Evolutionary conservation across 2,329 filamentous ascomycete species (phyloP).

Genomic region (Monosporascus sp.): DNA sequence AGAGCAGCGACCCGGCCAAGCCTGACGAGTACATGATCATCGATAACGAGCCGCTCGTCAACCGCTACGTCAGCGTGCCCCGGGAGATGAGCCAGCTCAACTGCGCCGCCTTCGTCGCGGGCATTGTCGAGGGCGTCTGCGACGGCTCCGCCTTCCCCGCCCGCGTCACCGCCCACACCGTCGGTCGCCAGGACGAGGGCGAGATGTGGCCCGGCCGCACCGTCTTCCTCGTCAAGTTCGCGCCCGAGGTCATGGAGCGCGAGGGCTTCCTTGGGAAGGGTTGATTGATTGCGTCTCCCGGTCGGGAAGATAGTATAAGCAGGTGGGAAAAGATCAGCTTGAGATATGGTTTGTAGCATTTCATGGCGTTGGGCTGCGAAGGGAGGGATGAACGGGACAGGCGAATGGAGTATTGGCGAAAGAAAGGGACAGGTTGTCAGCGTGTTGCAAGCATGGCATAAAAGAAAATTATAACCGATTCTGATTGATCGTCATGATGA

Average conservation of each 20-base stretch:
- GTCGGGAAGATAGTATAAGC: too few species aligned
- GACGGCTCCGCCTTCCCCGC: slow-evolving; percentile 88
- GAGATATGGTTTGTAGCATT: slow-evolving; percentile 13
- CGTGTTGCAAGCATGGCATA: neutral
- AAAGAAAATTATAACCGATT: neutral
- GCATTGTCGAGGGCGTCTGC: slow-evolving; percentile 91
- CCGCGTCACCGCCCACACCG: slow-evolving; percentile 82
- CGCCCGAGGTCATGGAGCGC: slow-evolving; percentile 83
- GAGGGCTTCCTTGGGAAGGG: slow-evolving; percentile 72
- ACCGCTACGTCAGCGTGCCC: slow-evolving; percentile 87
- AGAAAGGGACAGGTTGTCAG: slow-evolving; percentile 2
- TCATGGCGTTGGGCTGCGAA: slow-evolving; percentile 13
- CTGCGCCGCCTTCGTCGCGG: slow-evolving; percentile 91
- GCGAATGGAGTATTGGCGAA: too few species aligned
- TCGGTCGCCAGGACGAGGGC: slow-evolving; percentile 47
- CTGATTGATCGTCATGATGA: neutral
- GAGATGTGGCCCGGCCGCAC: slow-evolving; percentile 97
- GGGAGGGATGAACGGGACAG: neutral
- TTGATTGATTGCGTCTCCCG: slow-evolving; percentile 13
- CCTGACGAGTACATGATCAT: slow-evolving; percentile 98
- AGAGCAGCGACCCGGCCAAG: slow-evolving; percentile 73
- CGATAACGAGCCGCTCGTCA: slow-evolving; percentile 95
- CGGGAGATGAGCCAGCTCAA: slow-evolving; percentile 96
- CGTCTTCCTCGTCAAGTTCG: slow-evolving; percentile 91
- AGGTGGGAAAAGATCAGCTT: neutral